Conservation (phyloP, 345 rosid genomes). For the Angophora floribunda region DNA sequence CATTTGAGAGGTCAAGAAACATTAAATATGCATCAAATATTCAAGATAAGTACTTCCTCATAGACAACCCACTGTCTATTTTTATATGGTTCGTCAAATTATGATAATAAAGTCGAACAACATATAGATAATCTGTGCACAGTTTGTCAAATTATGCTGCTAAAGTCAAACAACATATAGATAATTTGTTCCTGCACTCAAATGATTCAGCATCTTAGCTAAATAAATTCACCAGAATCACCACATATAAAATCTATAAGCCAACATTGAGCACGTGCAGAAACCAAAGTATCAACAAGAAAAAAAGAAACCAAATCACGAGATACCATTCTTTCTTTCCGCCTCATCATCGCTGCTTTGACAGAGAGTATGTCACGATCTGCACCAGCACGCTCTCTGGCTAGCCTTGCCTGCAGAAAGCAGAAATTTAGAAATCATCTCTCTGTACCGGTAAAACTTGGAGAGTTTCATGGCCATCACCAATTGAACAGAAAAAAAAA, state of each 20-base stretch:
- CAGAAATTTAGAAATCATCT: neutral
- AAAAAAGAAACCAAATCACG: neutral
- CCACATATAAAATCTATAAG: neutral
- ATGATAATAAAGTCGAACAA: neutral
- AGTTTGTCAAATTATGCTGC: too few species aligned
- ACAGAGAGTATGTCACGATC: conserved; percentile 60
- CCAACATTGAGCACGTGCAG: neutral
- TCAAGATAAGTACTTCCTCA: too few species aligned
- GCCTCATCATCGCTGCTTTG: conserved; percentile 63
- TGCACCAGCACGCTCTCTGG: conserved; percentile 91
- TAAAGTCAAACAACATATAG: too few species aligned
- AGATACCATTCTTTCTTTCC: conserved; percentile 73
- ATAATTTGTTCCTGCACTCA: neutral
- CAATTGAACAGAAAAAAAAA: neutral
- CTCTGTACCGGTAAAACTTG: neutral
- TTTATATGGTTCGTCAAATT: neutral
- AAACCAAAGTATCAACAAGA: neutral
- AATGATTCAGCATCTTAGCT: neutral
- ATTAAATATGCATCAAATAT: too few species aligned
- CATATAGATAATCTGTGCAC: neutral
- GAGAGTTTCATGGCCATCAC: neutral
- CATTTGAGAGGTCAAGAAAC: too few species aligned
- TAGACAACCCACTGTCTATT: neutral
- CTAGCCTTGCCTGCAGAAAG: conserved; percentile 64
- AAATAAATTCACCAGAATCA: neutral